Conservation (phyloP, 768 basidiomycete species). For the Termitomyces sp. region DNA sequence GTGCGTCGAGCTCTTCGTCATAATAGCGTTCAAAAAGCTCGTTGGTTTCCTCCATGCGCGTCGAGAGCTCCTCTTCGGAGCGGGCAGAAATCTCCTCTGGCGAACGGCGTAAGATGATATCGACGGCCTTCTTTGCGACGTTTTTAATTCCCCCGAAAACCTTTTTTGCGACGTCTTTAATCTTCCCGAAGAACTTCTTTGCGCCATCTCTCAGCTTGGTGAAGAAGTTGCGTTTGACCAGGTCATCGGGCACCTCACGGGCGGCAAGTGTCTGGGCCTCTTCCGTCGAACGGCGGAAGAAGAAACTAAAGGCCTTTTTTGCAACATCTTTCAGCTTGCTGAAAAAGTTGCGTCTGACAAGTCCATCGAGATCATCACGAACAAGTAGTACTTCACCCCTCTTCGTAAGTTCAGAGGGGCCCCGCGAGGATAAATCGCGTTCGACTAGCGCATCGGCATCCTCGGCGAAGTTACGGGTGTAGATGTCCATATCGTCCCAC, state of each 20-base stretch:
- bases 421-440: not conserved
- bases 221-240: not conserved
- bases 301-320: not conserved
- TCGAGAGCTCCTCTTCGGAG: not conserved
- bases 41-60: slow-evolving; percentile 2
- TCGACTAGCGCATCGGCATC: not conserved
- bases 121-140: not conserved
- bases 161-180: no score
- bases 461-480: not conserved
- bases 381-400: not conserved
- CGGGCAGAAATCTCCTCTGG: not conserved
- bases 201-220: no score
- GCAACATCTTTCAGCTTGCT: not conserved
- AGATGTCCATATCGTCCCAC: not conserved
- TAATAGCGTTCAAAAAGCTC: not conserved
- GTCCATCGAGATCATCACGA: not conserved
- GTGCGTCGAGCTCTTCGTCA: not conserved
- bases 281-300: not conserved
- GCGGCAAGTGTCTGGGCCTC: no score
- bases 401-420: not conserved
- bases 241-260: not conserved
- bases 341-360: not conserved
- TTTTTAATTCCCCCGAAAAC: no score
- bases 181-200: no score
- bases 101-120: not conserved